Percentiles rank a stretch among this genome's conserved stretches.
These are phyloP conservation scores for Talaromyces sp. DNA, from an alignment of 2,329 filamentous ascomycete species.

Conservation along the genomic window DNA sequence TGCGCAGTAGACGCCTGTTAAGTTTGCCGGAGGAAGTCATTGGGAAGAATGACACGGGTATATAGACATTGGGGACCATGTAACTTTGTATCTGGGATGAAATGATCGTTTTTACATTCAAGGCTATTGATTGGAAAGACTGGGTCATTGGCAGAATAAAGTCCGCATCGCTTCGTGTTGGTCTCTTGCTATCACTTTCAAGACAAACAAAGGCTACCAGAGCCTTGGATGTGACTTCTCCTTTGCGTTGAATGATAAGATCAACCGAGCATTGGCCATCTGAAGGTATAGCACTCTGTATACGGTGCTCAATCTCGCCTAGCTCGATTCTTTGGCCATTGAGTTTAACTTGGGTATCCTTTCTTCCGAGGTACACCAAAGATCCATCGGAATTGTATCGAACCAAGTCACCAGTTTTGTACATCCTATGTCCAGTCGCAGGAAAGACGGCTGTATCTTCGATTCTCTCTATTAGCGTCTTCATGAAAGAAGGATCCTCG, in stretches of 20 bases:
- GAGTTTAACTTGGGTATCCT: slow-evolving; percentile 41
- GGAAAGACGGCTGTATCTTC: slow-evolving; percentile 15
- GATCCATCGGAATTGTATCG: slow-evolving; percentile 38
- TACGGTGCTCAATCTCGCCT: slow-evolving; percentile 36
- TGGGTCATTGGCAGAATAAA: slow-evolving; percentile 12
- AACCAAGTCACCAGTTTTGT: slow-evolving; percentile 35
- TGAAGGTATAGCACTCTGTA: slow-evolving; percentile 27
- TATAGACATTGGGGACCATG: slow-evolving; percentile 19
- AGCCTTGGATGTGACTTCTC: slow-evolving; percentile 1
- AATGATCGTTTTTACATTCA: not conserved
- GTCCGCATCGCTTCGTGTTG: slow-evolving; percentile 30
- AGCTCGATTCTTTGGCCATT: slow-evolving; percentile 43
- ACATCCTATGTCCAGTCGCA: slow-evolving; percentile 30
- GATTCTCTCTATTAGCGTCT: not conserved
- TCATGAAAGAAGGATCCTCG: slow-evolving; percentile 34
- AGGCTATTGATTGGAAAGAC: slow-evolving; percentile 9
- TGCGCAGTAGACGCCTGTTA: slow-evolving; percentile 16
- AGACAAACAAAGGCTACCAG: slow-evolving; percentile 17
- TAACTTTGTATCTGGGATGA: slow-evolving; percentile 14
- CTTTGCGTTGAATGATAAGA: slow-evolving; percentile 13
- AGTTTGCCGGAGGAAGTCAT: slow-evolving; percentile 18
- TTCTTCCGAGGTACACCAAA: slow-evolving; percentile 29
- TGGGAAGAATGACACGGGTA: slow-evolving; percentile 15
- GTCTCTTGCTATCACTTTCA: slow-evolving; percentile 3
- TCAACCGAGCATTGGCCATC: slow-evolving; percentile 40